Conservation (phyloP, 495 filamentous ascomycete species). For the Neurospora cerealis region DNA sequence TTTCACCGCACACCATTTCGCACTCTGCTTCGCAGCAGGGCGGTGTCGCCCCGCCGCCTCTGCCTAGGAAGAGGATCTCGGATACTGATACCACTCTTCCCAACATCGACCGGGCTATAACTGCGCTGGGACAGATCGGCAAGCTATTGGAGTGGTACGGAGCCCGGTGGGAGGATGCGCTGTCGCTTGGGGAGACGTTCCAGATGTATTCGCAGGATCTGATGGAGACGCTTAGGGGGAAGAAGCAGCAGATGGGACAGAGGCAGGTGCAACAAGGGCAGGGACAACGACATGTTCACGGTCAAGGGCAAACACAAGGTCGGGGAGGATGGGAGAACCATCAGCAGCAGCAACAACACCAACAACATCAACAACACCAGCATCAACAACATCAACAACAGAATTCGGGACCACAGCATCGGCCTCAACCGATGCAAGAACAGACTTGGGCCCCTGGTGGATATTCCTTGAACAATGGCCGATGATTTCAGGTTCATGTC, state of each 20-base stretch:
- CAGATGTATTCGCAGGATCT: constrained; percentile 30
- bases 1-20: constrained; percentile 20
- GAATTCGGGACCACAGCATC: not conserved
- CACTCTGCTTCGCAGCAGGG: constrained; percentile 17
- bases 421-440: not conserved
- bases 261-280: not conserved
- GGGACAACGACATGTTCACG: not conserved
- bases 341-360: not conserved
- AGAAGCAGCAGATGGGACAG: constrained; percentile 12
- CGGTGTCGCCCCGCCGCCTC: constrained; percentile 14
- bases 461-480: not conserved
- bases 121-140: constrained; percentile 32
- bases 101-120: constrained; percentile 36
- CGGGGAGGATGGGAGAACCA: not conserved
- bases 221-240: constrained; percentile 19
- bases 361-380: constrained; percentile 9
- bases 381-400: constrained; percentile 10
- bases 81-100: constrained; percentile 20
- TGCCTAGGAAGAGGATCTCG: constrained; percentile 22
- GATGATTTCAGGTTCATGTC: not conserved
- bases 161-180: constrained; percentile 39
- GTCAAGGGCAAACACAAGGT: constrained; percentile 8
- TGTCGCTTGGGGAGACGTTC: constrained; percentile 32
- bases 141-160: constrained; percentile 38
- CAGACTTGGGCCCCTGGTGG: not conserved